Evolutionary conservation across 2,329 filamentous ascomycete genomes (phyloP).

Genomic region (Pseudogymnoascus sp.): DNA sequence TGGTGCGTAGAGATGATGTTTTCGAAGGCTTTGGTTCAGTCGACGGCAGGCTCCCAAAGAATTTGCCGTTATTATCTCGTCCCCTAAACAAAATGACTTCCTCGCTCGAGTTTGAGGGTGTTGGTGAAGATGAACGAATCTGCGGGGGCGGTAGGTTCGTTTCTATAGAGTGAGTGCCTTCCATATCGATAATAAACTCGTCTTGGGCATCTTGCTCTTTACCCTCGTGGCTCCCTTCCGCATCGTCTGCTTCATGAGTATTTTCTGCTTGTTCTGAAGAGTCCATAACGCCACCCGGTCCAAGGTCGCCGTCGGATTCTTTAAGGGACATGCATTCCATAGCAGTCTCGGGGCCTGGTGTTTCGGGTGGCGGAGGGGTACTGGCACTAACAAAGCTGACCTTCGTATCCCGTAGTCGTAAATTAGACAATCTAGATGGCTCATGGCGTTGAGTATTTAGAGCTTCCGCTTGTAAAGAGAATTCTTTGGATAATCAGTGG

Average conservation of each 20-base stretch:
- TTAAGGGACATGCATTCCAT: slow-evolving; percentile 17
- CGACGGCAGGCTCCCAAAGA: neutral
- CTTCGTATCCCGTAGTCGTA: slow-evolving; percentile 44
- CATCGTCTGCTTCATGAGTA: neutral
- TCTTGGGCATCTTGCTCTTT: neutral
- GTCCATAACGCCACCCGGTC: neutral
- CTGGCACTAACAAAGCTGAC: slow-evolving; percentile 56
- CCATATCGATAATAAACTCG: slow-evolving; percentile 30
- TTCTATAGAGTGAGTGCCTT: slow-evolving; percentile 22
- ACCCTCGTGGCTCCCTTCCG: neutral
- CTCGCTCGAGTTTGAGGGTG: slow-evolving; percentile 54
- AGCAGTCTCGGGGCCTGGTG: slow-evolving; percentile 21
- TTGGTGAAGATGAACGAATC: slow-evolving; percentile 27
- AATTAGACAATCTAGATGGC: slow-evolving; percentile 37
- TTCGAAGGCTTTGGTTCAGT: neutral
- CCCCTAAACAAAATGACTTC: slow-evolving; percentile 65
- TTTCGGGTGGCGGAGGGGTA: slow-evolving; percentile 29
- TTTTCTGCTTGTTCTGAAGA: neutral
- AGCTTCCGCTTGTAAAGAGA: slow-evolving; percentile 46
- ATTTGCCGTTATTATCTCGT: slow-evolving; percentile 26
- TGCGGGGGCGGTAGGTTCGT: slow-evolving; percentile 27
- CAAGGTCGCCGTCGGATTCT: slow-evolving; percentile 1
- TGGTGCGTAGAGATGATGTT: neutral
- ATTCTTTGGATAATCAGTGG: slow-evolving; percentile 25
- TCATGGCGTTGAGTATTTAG: slow-evolving; percentile 45